Evolutionary conservation across 805 yeast genomes (phyloP).

Genomic region (Kodamaea hsintzibuensis): DNA sequence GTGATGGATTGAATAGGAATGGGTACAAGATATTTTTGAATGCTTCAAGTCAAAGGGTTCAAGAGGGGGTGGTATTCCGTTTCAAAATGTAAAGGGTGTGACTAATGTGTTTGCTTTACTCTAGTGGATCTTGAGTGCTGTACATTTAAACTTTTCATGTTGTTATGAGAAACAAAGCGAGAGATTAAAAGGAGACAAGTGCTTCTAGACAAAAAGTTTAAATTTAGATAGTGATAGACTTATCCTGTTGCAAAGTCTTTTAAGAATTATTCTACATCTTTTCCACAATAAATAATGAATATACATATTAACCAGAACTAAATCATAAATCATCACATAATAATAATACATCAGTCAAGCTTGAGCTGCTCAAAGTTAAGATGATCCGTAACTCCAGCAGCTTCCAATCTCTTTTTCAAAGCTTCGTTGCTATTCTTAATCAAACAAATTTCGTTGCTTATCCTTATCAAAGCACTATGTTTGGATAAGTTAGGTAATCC

Average conservation of each 20-base stretch:
- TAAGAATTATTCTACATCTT: too few species aligned
- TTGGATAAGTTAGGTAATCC: conserved; percentile 47
- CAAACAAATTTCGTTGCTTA: conserved; percentile 38
- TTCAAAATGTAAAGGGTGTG: not conserved
- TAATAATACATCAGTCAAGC: conserved; percentile 1
- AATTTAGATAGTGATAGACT: too few species aligned
- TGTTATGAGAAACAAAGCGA: too few species aligned
- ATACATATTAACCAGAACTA: conserved; percentile 2
- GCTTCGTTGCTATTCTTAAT: conserved; percentile 35
- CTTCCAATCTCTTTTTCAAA: conserved; percentile 20
- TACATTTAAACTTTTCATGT: too few species aligned
- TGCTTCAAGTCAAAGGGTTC: not conserved
- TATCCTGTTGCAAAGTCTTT: too few species aligned
- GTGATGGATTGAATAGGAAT: not conserved
- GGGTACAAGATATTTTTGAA: not conserved
- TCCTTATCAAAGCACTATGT: conserved; percentile 43
- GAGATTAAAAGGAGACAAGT: too few species aligned
- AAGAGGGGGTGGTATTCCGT: not conserved
- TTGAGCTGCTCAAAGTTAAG: conserved; percentile 2
- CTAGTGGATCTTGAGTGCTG: too few species aligned
- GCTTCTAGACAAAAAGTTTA: not conserved
- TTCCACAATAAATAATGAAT: conserved; percentile 5
- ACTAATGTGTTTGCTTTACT: not conserved
- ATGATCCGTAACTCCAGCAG: conserved; percentile 4
- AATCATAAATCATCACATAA: conserved; percentile 5